These are phyloP conservation scores for Aspergillus tanneri DNA, from an alignment of 2,329 filamentous ascomycete species.

Conservation along the genomic window DNA sequence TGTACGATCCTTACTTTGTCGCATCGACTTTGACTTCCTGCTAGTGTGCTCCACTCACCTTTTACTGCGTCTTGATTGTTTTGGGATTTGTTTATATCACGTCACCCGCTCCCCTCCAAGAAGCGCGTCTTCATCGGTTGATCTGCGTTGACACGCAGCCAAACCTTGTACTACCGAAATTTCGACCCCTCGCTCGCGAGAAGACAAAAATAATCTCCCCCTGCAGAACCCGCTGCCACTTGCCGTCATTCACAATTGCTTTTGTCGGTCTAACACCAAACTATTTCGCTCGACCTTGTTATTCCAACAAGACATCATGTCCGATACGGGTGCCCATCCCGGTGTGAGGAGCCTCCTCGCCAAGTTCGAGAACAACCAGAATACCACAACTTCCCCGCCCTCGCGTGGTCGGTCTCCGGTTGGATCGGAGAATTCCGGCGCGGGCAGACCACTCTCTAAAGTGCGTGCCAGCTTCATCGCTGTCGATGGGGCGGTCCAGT, in stretches of 20 bases:
- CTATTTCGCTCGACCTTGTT: background rate
- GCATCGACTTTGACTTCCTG: constrained; percentile 10
- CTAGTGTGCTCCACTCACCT: background rate
- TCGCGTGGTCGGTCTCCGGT: constrained; percentile 70
- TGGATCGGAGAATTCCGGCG: constrained; percentile 42
- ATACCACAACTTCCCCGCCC: constrained; percentile 59
- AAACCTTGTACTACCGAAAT: background rate
- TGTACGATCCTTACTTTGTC: constrained; percentile 8
- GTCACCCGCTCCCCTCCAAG: constrained; percentile 15
- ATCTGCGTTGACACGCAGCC: background rate
- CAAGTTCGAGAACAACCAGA: constrained; percentile 73
- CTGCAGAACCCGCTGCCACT: background rate
- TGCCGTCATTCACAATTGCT: background rate
- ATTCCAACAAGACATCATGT: constrained; percentile 14
- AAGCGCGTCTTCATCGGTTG: constrained; percentile 4
- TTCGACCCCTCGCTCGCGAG: background rate
- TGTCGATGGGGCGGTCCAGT: constrained; percentile 56
- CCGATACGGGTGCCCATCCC: constrained; percentile 26
- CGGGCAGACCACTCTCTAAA: constrained; percentile 65
- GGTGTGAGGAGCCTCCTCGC: constrained; percentile 73
- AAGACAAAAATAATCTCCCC: no score
- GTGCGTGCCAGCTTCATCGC: constrained; percentile 74
- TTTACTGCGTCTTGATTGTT: constrained; percentile 6
- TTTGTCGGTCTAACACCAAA: no score
- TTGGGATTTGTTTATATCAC: constrained; percentile 21